Percentiles rank a stretch among this genome's conserved stretches.
Conservation (phyloP, 768 basidiomycete species). For the Mycena vulgaris region DNA sequence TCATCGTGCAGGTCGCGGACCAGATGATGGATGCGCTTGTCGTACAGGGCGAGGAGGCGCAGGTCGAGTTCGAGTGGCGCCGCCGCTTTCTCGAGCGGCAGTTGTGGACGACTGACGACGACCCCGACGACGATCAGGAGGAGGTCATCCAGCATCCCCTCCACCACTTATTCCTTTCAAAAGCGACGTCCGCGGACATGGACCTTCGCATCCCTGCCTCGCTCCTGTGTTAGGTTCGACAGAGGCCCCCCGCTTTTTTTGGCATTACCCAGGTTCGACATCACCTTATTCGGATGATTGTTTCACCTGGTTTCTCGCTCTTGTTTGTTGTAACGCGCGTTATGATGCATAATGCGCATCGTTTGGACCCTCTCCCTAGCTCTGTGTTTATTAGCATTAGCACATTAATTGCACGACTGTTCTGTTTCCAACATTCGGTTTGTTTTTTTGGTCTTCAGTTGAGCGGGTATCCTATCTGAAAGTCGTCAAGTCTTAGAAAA, state of each 20-base stretch:
- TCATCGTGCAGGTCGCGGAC: conserved; percentile 36
- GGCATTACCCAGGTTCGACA: neutral
- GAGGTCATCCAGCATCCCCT: conserved; percentile 34
- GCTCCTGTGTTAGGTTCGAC: conserved; percentile 24
- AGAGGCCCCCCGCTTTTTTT: neutral
- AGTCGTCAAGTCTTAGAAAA: too few relatives aligned
- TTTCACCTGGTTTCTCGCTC: neutral
- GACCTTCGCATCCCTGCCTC: conserved; percentile 26
- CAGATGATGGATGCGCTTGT: conserved; percentile 39
- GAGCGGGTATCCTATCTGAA: too few relatives aligned
- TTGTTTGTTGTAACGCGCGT: conserved; percentile 15
- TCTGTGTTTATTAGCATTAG: conserved; percentile 6
- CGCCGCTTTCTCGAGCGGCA: conserved; percentile 31
- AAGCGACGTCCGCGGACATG: conserved; percentile 30
- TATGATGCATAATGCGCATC: conserved; percentile 30
- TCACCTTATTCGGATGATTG: neutral
- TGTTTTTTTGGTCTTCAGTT: neutral
- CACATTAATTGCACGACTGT: neutral
- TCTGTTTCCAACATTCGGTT: neutral
- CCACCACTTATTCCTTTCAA: conserved; percentile 31
- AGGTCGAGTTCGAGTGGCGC: conserved; percentile 39
- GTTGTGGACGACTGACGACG: conserved; percentile 19
- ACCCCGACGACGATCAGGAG: neutral
- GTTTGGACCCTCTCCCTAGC: conserved; percentile 9
- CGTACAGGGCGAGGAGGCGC: conserved; percentile 37